Percentiles rank a stretch among this genome's conserved stretches.
These are phyloP conservation scores for Pontederia paniculata DNA, from an alignment of 176 grass and related monocot species.

Conservation along the genomic window DNA sequence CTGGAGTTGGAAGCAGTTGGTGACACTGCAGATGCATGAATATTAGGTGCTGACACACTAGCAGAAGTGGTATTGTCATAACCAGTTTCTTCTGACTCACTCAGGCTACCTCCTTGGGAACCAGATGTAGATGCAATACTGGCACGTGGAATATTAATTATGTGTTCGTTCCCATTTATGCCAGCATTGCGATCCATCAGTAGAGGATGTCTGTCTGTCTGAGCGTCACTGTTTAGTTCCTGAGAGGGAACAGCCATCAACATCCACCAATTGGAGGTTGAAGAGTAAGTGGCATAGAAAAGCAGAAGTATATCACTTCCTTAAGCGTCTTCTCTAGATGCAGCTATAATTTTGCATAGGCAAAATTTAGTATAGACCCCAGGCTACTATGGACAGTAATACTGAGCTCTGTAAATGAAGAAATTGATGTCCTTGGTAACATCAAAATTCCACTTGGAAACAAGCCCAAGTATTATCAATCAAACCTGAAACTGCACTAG, in stretches of 20 bases:
- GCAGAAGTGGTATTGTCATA: constrained; percentile 17
- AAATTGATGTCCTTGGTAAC: too few relatives aligned
- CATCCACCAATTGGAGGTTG: background rate
- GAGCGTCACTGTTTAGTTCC: constrained; percentile 7
- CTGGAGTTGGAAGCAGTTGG: constrained; percentile 21
- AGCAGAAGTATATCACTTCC: background rate
- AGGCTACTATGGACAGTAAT: background rate
- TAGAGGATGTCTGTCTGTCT: constrained; percentile 12
- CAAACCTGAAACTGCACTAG: too few relatives aligned
- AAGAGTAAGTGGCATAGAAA: background rate
- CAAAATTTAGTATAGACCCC: background rate
- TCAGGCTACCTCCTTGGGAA: constrained; percentile 21
- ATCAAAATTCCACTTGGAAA: too few relatives aligned
- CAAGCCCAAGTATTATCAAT: too few relatives aligned
- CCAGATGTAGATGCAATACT: constrained; percentile 42
- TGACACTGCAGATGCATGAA: constrained; percentile 28
- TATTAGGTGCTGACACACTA: constrained; percentile 20
- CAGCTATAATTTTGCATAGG: background rate
- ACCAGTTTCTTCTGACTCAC: constrained; percentile 17
- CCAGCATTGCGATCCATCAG: constrained; percentile 47
- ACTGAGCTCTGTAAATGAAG: background rate
- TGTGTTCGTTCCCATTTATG: constrained; percentile 36
- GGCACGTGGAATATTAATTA: constrained; percentile 59
- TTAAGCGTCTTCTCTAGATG: background rate
- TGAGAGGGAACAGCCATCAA: constrained; percentile 6